phyloP scores from a whole-genome alignment of 306 rosid genomes.

The Albizia julibrissin region DNA sequence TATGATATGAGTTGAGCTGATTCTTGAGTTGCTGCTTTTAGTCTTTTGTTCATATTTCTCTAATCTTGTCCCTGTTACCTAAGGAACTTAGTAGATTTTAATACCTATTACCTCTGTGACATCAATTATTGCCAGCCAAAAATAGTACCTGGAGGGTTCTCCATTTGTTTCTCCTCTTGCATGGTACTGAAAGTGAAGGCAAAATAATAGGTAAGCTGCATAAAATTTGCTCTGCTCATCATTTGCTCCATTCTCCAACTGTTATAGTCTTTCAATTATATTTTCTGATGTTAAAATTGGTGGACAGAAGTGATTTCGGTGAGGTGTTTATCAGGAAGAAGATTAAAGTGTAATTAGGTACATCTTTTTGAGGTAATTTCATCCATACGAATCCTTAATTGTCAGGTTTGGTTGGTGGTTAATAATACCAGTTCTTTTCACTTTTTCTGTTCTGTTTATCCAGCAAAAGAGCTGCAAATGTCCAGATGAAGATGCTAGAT shows the following conservation, averaged over 20 bases:
- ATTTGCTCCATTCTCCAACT: neutral
- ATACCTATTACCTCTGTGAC: neutral
- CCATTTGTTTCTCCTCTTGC: neutral
- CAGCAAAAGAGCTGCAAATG: neutral
- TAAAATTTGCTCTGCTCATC: neutral
- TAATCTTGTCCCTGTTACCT: neutral
- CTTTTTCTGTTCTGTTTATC: neutral
- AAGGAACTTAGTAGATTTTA: neutral
- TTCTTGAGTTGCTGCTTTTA: constrained; percentile 15
- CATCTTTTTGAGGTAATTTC: neutral
- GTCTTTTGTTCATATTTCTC: neutral
- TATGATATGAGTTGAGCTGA: neutral
- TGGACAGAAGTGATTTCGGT: neutral
- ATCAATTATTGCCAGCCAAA: neutral
- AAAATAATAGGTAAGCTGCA: neutral
- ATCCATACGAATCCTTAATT: neutral
- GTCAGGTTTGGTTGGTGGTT: neutral
- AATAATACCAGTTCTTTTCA: neutral
- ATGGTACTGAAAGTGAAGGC: neutral
- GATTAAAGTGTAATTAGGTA: neutral
- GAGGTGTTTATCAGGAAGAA: neutral
- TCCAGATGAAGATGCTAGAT: neutral
- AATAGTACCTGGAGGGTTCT: neutral
- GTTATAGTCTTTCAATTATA: neutral
- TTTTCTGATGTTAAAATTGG: neutral